phyloP scores from a whole-genome alignment of 768 basidiomycete genomes.

The Russula sp. region DNA sequence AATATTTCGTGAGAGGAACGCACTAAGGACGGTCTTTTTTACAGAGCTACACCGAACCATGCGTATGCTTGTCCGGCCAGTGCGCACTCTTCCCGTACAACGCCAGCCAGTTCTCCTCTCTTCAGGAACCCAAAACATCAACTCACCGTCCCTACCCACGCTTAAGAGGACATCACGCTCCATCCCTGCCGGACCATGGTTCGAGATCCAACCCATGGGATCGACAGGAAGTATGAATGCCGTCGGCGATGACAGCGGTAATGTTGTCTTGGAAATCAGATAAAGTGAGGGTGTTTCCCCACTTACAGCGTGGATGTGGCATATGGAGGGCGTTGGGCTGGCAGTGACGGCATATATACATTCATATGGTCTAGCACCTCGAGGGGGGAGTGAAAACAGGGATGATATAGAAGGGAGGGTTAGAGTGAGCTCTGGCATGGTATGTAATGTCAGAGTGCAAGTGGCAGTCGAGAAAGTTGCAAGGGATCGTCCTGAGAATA shows the following conservation, averaged over 20 bases:
- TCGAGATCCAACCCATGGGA: slow-evolving; percentile 74
- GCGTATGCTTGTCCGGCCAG: slow-evolving; percentile 54
- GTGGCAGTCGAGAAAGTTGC: slow-evolving; percentile 51
- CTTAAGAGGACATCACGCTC: slow-evolving; percentile 73
- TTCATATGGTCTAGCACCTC: slow-evolving; percentile 35
- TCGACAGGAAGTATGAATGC: slow-evolving; percentile 64
- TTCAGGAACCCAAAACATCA: slow-evolving; percentile 78
- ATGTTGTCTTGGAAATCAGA: slow-evolving; percentile 40
- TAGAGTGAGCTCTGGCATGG: slow-evolving; percentile 36
- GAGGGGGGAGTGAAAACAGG: slow-evolving; percentile 55
- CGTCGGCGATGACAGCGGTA: slow-evolving; percentile 45
- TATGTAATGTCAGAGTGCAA: slow-evolving; percentile 46
- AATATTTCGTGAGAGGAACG: slow-evolving; percentile 22
- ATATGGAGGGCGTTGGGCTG: slow-evolving; percentile 41
- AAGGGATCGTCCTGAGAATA: slow-evolving; percentile 40
- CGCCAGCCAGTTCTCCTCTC: slow-evolving; percentile 37
- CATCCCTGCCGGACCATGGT: slow-evolving; percentile 20
- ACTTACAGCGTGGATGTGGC: slow-evolving; percentile 43
- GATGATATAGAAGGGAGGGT: slow-evolving; percentile 46
- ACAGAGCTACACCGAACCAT: slow-evolving; percentile 83
- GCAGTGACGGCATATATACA: slow-evolving; percentile 60
- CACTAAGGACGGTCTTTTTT: slow-evolving; percentile 87
- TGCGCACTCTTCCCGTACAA: slow-evolving; percentile 68
- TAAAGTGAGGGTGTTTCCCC: slow-evolving; percentile 34
- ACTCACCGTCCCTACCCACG: slow-evolving; percentile 63